These are phyloP conservation scores for Ceratobasidium sp. DNA, from an alignment of 1,284 basidiomycete genomes.

Conservation along the genomic window DNA sequence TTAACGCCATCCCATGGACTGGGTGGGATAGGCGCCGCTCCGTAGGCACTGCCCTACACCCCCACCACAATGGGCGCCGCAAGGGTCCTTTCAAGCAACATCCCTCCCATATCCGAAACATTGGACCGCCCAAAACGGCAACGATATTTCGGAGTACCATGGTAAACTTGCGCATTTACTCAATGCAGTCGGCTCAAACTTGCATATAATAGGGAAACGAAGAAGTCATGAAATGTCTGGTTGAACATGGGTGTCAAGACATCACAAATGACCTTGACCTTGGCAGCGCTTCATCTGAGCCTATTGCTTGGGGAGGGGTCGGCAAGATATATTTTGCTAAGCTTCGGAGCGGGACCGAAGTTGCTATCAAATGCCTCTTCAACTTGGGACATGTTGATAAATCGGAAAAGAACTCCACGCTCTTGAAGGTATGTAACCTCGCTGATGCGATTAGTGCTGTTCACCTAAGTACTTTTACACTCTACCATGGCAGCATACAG, in stretches of 20 bases:
- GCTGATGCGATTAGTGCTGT: background rate
- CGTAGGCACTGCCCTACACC: too few species aligned
- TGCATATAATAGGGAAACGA: background rate
- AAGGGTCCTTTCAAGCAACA: too few species aligned
- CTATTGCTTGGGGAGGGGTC: conserved; percentile 14
- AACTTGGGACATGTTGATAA: background rate
- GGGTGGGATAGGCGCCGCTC: too few species aligned
- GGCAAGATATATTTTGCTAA: background rate
- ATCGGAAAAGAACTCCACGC: background rate
- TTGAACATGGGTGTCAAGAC: conserved; percentile 15
- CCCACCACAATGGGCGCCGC: too few species aligned
- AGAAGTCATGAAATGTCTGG: conserved; percentile 8
- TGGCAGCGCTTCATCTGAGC: background rate
- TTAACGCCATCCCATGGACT: too few species aligned
- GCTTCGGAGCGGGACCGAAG: conserved; percentile 1
- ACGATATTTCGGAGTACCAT: background rate
- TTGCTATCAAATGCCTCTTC: conserved; percentile 28
- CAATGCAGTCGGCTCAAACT: background rate
- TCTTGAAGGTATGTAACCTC: conserved; percentile 10
- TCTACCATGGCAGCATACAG: background rate
- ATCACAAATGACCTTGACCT: conserved; percentile 17
- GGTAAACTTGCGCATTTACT: background rate
- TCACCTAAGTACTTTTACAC: background rate
- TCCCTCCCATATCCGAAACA: too few species aligned
- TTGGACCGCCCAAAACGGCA: background rate